Evolutionary conservation across 2,329 filamentous ascomycete species (phyloP).

Genomic region (Verticillium albo-atrum): DNA sequence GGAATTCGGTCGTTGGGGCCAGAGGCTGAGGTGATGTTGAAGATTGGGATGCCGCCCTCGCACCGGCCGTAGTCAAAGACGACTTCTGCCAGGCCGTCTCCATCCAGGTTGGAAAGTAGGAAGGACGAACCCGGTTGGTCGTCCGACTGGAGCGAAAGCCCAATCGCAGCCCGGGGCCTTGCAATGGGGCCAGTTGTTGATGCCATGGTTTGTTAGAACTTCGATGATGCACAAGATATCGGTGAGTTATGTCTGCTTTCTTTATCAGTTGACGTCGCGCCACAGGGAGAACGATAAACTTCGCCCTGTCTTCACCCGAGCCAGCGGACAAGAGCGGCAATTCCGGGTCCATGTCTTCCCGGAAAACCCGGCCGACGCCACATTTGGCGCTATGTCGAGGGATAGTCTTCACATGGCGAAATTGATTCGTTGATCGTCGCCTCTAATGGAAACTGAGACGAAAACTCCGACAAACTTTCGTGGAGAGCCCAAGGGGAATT

Average conservation of each 20-base stretch:
- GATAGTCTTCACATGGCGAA: too few species aligned
- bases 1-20: background rate
- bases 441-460: too few species aligned
- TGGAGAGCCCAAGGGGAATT: too few species aligned
- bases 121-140: background rate
- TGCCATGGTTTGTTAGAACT: background rate
- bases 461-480: too few species aligned
- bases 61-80: slow-evolving; percentile 6
- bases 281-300: too few species aligned
- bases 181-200: background rate
- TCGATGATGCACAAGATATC: too few species aligned
- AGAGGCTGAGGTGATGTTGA: background rate
- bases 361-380: background rate
- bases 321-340: background rate
- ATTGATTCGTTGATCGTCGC: too few species aligned
- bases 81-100: background rate
- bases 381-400: too few species aligned
- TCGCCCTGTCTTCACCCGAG: too few species aligned
- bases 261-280: too few species aligned
- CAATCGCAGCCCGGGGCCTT: background rate
- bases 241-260: too few species aligned
- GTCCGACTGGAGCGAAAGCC: background rate
- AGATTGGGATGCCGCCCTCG: background rate
- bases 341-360: background rate
- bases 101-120: background rate